phyloP scores from a whole-genome alignment of 2,329 filamentous ascomycete genomes.

The Penicillium corylophilum region DNA sequence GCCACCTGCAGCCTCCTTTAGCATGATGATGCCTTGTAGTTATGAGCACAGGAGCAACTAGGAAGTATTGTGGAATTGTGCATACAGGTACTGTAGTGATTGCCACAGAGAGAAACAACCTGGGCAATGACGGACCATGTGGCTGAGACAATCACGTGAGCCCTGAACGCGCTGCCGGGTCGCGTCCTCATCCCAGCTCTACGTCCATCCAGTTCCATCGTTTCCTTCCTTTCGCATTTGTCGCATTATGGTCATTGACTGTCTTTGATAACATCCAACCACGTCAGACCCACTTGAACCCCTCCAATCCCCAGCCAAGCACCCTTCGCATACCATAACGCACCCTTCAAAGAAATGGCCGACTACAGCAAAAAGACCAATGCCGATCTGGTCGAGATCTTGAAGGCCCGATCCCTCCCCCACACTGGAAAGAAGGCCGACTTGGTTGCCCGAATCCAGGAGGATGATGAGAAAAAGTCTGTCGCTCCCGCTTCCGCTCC shows the following conservation, averaged over 20 bases:
- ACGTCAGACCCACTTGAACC: neutral
- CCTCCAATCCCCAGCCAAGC: neutral
- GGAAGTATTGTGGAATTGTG: neutral
- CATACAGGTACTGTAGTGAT: too few species aligned
- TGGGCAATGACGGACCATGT: neutral
- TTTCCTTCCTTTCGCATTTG: neutral
- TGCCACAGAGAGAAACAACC: neutral
- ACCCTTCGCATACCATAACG: neutral
- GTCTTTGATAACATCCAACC: neutral
- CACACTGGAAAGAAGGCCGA: conserved; percentile 53
- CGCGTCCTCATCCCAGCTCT: conserved; percentile 8
- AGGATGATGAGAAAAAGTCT: conserved; percentile 43
- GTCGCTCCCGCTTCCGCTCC: conserved; percentile 22
- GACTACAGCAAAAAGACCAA: conserved; percentile 54
- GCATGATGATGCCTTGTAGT: neutral
- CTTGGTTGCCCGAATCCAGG: conserved; percentile 47
- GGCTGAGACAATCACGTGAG: conserved; percentile 1
- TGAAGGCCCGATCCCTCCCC: conserved; percentile 49
- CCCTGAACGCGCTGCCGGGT: conserved; percentile 1
- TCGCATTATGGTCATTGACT: conserved; percentile 8
- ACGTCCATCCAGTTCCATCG: conserved; percentile 8
- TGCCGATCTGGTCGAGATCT: conserved; percentile 50
- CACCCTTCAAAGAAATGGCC: conserved; percentile 28
- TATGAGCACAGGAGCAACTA: neutral
- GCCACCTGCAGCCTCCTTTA: neutral